phyloP scores from a whole-genome alignment of 2,329 filamentous ascomycete species.

The Clarireedia monteithiana region DNA sequence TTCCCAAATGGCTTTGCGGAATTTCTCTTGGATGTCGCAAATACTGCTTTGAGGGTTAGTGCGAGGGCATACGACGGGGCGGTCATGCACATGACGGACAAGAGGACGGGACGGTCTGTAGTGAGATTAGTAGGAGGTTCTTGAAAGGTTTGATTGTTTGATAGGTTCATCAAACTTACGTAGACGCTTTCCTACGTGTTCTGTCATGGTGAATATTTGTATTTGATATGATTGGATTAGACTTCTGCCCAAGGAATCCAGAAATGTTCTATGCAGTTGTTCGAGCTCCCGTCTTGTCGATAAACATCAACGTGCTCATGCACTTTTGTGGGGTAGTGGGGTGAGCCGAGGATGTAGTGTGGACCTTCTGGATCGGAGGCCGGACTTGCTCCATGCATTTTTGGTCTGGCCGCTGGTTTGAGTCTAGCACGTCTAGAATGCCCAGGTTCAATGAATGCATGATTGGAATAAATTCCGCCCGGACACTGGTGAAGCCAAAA shows the following conservation, averaged over 20 bases:
- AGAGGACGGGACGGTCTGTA: slow-evolving; percentile 18
- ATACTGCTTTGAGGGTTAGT: slow-evolving; percentile 47
- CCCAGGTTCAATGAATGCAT: not conserved
- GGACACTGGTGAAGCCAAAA: too few relatives aligned
- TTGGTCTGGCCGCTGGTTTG: not conserved
- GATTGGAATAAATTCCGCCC: not conserved
- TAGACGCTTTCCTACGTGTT: slow-evolving; percentile 3
- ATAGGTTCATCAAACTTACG: not conserved
- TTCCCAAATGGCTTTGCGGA: slow-evolving; percentile 73
- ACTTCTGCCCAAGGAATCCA: too few relatives aligned
- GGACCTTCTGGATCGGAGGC: not conserved
- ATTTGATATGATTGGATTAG: not conserved
- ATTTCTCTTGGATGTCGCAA: slow-evolving; percentile 93
- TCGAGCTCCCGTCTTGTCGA: too few relatives aligned
- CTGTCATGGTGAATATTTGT: not conserved
- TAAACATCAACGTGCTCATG: too few relatives aligned
- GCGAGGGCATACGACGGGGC: too few relatives aligned
- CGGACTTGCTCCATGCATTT: not conserved
- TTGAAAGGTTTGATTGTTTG: not conserved
- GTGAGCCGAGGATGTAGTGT: slow-evolving; percentile 5
- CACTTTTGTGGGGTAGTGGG: slow-evolving; percentile 5
- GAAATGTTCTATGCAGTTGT: too few relatives aligned
- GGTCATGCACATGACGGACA: slow-evolving; percentile 9
- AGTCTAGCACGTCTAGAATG: not conserved
- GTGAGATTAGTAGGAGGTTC: not conserved